Evolutionary conservation across 768 basidiomycete species (phyloP).

Genomic region (Tricholoma matsutake): DNA sequence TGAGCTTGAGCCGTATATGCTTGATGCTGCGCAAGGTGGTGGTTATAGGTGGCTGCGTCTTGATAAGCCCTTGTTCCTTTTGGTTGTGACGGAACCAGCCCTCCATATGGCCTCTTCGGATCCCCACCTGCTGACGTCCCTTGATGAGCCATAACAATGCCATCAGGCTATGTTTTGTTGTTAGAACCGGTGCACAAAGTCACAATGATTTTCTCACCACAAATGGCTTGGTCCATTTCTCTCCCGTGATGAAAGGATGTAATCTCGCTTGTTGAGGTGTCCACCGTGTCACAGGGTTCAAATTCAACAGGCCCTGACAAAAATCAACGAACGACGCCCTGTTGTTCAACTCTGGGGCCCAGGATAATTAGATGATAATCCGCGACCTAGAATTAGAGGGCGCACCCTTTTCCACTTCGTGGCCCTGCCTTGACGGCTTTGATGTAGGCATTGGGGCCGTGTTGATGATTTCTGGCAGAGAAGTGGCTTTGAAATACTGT

Average conservation of each 20-base stretch:
- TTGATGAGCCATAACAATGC: constrained; percentile 32
- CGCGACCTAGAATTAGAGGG: constrained; percentile 9
- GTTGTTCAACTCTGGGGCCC: constrained; percentile 81
- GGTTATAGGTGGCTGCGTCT: constrained; percentile 92
- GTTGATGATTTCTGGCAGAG: constrained; percentile 93
- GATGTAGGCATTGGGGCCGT: constrained; percentile 89
- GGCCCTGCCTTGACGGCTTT: constrained; percentile 70
- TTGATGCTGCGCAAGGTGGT: constrained; percentile 93
- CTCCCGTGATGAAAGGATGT: constrained; percentile 98
- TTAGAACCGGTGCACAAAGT: constrained; percentile 4
- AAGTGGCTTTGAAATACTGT: constrained; percentile 96
- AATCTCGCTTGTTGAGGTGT: constrained; percentile 92
- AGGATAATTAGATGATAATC: constrained; percentile 1
- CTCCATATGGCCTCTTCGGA: constrained; percentile 89
- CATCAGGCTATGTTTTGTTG: constrained; percentile 46
- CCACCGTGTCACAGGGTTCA: constrained; percentile 96
- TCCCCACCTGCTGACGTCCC: constrained; percentile 39
- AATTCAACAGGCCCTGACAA: constrained; percentile 87
- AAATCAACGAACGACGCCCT: constrained; percentile 97
- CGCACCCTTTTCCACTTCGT: constrained; percentile 90
- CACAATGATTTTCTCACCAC: constrained; percentile 46
- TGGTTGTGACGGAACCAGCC: constrained; percentile 84
- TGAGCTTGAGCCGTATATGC: constrained; percentile 87
- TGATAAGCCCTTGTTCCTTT: constrained; percentile 84
- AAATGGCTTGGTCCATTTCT: constrained; percentile 88